Base-by-base conservation (phyloP, 2,329 filamentous ascomycete species). In the Triangularia setosa region DNA sequence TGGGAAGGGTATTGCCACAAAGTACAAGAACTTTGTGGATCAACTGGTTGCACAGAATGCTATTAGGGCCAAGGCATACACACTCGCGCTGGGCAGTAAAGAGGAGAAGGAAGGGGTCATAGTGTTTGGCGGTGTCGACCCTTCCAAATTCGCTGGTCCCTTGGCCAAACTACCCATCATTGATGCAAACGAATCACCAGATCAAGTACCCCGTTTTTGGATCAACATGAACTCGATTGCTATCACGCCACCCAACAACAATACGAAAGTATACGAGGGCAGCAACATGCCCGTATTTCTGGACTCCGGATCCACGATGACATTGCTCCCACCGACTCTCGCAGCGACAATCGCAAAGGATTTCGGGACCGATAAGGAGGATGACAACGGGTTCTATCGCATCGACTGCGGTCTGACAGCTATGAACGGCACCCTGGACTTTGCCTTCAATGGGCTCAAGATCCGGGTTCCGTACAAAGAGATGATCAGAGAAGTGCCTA, bases 261-360 rank as follows among this genome's bases (percentile, higher is more conserved):
- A 72, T 53, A 69, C 70, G 64, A 40, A 58, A 1, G 54, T 40
- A 4, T 81, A 81, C 67, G 60, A 71, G 44, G 75, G 75, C 70
- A 77, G 77, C 54, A 69, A 69, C 16, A 76, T 81, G 69, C 79
- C 85, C 12, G 88, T 90, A 11, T 86, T 92, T 61, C 81, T 92
- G 53, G 90, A 92, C 76, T 90, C 86, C 25, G 90, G 90, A 6
- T 87, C 87, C 24, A 90, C 87, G 14, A 79, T 91, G 70, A 89
- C 85, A 58, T 84, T 91, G 62, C 79, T 92, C 1, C 90, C 90
- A 1, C 76, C 83, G 62, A 73, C 74, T 21, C 75, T 91, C 30
- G 83, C 83, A 52, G 70, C 75, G n/a, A 67, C 71, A 52, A 81
- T 87, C 30, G 81, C 81, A 21, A 70, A 74, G 23, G 81, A 83